Evolutionary conservation across 202 grass and related monocot genomes (phyloP), one percentile per base, ranked within the genome.

Genomic region (Panicum virgatum): DNA sequence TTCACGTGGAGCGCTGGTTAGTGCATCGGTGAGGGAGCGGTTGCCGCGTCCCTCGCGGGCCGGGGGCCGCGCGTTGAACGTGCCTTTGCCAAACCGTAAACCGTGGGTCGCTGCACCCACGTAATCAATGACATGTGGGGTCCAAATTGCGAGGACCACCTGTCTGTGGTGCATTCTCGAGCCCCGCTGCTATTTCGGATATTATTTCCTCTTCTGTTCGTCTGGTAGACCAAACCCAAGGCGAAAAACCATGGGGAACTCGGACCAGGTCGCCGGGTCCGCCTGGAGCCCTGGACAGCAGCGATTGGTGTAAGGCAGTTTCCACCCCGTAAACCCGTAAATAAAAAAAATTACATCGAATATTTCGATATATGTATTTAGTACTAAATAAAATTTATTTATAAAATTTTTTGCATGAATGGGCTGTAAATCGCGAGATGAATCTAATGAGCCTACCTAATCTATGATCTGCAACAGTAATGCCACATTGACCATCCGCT

Each of bases 41-140:
- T 61, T 9, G 27, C 14, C 71, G 37, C 37, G 27, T 56, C 27
- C 12, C 69, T 62, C 22, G 18, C 50, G n/a, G 45, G n/a, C 1
- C 42, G 67, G 79, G 60, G 60, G 34, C 67, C 80, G 22, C 67
- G 66, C 80, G 66, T 78, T 65, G 20, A 18, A 34, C 47, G 25
- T 72, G 54, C 36, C 38, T 71, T 48, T 5, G 56, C 36, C n/a
- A 37, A 58, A 23, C 59, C 16, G 73, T 25, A 53, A n/a, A n/a
- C 20, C 29, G 27, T 36, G 52, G 3, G 62, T 34, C 50, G 4
- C 2, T 9, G 16, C 43, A 52, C 60, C n/a, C 3, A 3, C 0
- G 7, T 26, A 39, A 1, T 5, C 3, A 2, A 16, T 81, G 62
- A 69, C 64, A 25, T 62, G 34, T 62, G 4, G 78, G 71, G 4